Percentiles rank a stretch among this genome's conserved stretches.
Conservation (phyloP, 352 stramenopile species). For the Globisporangium nunn region DNA sequence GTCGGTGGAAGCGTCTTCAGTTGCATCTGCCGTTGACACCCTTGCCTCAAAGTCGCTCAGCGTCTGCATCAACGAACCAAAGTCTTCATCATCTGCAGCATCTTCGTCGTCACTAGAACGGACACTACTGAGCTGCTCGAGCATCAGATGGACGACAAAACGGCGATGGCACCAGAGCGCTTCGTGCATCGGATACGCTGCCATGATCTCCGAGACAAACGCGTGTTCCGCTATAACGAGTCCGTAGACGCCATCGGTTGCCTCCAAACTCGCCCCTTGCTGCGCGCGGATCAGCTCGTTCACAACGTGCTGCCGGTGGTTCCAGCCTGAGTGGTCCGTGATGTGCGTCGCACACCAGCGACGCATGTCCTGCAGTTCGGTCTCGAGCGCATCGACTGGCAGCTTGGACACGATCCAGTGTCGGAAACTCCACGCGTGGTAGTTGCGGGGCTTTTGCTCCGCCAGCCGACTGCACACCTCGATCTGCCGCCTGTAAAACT, state of each 20-base stretch:
- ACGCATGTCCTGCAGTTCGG: slow-evolving; percentile 46
- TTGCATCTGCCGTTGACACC: neutral
- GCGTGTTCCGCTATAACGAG: slow-evolving; percentile 39
- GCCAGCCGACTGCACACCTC: slow-evolving; percentile 39
- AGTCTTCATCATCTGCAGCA: neutral
- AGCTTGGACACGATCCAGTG: slow-evolving; percentile 61
- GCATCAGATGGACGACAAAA: slow-evolving; percentile 44
- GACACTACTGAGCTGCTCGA: slow-evolving; percentile 10
- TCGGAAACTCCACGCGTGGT: slow-evolving; percentile 81
- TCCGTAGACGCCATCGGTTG: neutral
- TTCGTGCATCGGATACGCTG: slow-evolving; percentile 44
- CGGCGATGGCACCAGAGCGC: slow-evolving; percentile 77
- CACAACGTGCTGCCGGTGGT: slow-evolving; percentile 62
- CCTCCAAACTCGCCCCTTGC: neutral
- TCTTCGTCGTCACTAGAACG: neutral
- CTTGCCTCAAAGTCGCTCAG: slow-evolving; percentile 8
- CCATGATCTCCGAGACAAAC: slow-evolving; percentile 46
- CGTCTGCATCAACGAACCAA: neutral
- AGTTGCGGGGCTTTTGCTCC: slow-evolving; percentile 69
- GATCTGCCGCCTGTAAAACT: slow-evolving; percentile 49
- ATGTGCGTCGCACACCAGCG: slow-evolving; percentile 62
- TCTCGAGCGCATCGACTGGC: slow-evolving; percentile 12
- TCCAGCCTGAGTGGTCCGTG: slow-evolving; percentile 75
- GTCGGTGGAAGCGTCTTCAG: no score
- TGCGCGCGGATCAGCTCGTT: slow-evolving; percentile 16